These are phyloP conservation scores for Cercis canadensis DNA, from an alignment of 306 rosid species.

Conservation along the genomic window DNA sequence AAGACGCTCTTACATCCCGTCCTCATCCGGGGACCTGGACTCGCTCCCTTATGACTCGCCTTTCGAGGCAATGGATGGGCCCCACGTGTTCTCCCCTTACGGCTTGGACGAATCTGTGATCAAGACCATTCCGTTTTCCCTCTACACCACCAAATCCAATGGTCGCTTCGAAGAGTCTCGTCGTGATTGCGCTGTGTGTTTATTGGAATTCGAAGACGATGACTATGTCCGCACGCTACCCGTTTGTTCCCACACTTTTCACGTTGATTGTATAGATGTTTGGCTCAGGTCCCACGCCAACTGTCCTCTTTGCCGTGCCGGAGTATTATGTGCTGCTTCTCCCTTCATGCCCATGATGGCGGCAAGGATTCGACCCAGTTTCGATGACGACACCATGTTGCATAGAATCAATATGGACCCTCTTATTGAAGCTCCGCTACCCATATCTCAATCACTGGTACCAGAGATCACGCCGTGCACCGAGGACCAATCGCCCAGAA, in stretches of 20 bases:
- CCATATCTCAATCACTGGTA: constrained; percentile 11
- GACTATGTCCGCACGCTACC: constrained; percentile 89
- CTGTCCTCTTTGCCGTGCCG: constrained; percentile 97
- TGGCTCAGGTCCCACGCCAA: constrained; percentile 97
- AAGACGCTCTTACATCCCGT: constrained; percentile 53
- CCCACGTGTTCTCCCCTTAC: constrained; percentile 65
- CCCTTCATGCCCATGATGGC: constrained; percentile 93
- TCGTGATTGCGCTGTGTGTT: constrained; percentile 89
- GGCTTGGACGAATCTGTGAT: constrained; percentile 90
- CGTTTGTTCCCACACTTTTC: constrained; percentile 83
- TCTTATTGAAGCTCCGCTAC: constrained; percentile 40
- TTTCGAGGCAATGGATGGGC: constrained; percentile 57
- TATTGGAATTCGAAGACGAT: constrained; percentile 77
- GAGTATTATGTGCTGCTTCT: constrained; percentile 71
- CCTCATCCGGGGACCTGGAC: constrained; percentile 76
- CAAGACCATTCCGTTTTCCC: constrained; percentile 85
- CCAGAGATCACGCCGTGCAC: constrained; percentile 72
- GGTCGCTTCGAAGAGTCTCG: constrained; percentile 35
- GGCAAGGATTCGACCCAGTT: constrained; percentile 78
- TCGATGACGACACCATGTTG: constrained; percentile 68
- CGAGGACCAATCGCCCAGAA: constrained; percentile 62
- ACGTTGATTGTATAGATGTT: constrained; percentile 85
- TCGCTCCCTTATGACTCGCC: constrained; percentile 81
- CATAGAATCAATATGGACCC: constrained; percentile 59
- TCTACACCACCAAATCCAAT: constrained; percentile 55